Evolutionary conservation across 768 basidiomycete genomes (phyloP).

Genomic region (Chalciporus piperatus): DNA sequence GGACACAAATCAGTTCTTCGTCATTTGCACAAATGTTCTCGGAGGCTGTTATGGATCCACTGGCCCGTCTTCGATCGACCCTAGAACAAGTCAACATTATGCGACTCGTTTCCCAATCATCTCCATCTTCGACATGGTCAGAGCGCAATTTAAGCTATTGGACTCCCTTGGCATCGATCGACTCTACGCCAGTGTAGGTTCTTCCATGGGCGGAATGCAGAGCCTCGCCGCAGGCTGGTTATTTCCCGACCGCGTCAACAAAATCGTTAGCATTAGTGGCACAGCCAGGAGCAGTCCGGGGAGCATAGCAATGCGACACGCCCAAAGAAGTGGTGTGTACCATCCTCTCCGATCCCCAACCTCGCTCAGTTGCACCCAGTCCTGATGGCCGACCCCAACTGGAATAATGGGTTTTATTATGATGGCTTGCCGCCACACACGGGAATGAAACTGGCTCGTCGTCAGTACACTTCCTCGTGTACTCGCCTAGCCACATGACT

Average conservation of each 20-base stretch:
- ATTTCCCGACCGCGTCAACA: conserved; percentile 82
- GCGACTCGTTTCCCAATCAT: conserved; percentile 90
- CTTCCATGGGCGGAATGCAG: conserved; percentile 98
- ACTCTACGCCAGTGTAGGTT: conserved; percentile 91
- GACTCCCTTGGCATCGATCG: conserved; percentile 81
- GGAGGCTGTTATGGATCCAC: conserved; percentile 98
- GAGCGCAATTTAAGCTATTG: conserved; percentile 84
- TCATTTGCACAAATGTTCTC: conserved; percentile 95
- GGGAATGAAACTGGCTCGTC: conserved; percentile 97
- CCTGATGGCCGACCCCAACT: conserved; percentile 98
- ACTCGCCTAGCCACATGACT: neutral
- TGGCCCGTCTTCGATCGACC: conserved; percentile 84
- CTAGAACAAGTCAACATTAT: conserved; percentile 65
- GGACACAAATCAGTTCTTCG: conserved; percentile 89
- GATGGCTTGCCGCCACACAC: conserved; percentile 92
- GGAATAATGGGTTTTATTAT: conserved; percentile 99
- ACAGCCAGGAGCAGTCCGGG: conserved; percentile 90
- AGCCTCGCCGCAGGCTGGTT: conserved; percentile 95
- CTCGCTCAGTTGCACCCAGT: conserved; percentile 47
- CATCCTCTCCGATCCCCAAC: neutral
- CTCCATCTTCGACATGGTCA: conserved; percentile 96
- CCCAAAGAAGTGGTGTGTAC: conserved; percentile 83
- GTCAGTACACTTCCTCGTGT: conserved; percentile 45
- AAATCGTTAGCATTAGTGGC: conserved; percentile 92
- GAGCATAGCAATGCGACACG: conserved; percentile 93